Evolutionary conservation across 1,284 basidiomycete genomes (phyloP).

Genomic region (Ustilago bromivora): DNA sequence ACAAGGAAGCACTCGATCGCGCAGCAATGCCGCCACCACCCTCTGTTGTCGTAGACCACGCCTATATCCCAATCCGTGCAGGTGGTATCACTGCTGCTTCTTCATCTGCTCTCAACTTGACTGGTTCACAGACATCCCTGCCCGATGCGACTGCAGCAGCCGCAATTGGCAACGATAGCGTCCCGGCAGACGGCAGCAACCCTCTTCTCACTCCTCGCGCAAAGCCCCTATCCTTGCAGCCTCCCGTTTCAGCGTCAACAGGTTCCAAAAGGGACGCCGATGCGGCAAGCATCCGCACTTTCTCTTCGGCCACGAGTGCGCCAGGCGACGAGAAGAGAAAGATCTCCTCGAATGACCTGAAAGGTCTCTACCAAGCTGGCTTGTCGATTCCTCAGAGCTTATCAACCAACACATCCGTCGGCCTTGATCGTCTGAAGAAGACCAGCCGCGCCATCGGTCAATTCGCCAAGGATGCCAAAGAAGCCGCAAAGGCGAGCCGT

Average conservation of each 20-base stretch:
- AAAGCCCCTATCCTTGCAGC: not conserved
- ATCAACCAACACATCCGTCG: slow-evolving; percentile 36
- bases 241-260: not conserved
- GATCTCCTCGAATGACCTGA: slow-evolving; percentile 40
- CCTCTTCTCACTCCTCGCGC: slow-evolving; percentile 12
- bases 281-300: slow-evolving; percentile 18
- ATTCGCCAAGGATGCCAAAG: slow-evolving; percentile 42
- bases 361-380: slow-evolving; percentile 34
- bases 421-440: slow-evolving; percentile 41
- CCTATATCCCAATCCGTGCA: slow-evolving; percentile 45
- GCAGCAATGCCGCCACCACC: slow-evolving; percentile 42
- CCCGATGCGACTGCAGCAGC: not conserved
- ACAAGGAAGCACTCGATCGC: slow-evolving; percentile 26
- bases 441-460: slow-evolving; percentile 35
- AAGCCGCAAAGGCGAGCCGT: slow-evolving; percentile 21
- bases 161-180: not conserved
- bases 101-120: slow-evolving; percentile 16
- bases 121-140: not conserved
- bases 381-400: slow-evolving; percentile 37
- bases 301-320: slow-evolving; percentile 11
- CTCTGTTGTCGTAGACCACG: slow-evolving; percentile 35
- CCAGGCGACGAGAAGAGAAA: slow-evolving; percentile 14
- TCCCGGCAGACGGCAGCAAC: not conserved
- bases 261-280: slow-evolving; percentile 10
- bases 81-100: slow-evolving; percentile 35